Percentiles rank a stretch among this genome's conserved stretches.
Conservation (phyloP, 2,329 filamentous ascomycete genomes). For the Fusarium sp. region DNA sequence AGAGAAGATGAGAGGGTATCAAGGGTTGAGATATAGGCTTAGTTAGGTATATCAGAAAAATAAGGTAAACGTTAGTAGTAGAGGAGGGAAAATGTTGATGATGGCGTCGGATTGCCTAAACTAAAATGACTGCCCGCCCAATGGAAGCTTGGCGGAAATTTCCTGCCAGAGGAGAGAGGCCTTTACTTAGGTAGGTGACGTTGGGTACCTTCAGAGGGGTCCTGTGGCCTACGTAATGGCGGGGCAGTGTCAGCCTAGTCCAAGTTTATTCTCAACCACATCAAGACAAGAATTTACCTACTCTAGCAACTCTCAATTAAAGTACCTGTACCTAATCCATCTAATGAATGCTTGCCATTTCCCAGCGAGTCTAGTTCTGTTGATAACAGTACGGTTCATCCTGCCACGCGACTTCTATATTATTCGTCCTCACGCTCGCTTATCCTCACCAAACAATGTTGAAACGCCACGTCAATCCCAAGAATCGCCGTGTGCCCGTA, state of each 20-base stretch:
- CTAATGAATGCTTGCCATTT: no score
- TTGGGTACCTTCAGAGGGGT: slow-evolving; percentile 18
- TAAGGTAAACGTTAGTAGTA: slow-evolving; percentile 11
- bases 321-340: no score
- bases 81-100: slow-evolving; percentile 35
- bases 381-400: neutral
- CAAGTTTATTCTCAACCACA: neutral
- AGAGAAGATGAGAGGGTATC: neutral
- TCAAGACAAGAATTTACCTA: neutral
- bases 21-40: slow-evolving; percentile 14
- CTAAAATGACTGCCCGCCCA: slow-evolving; percentile 24
- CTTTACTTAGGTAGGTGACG: no score
- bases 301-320: no score
- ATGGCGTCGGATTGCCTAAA: slow-evolving; percentile 44
- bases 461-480: slow-evolving; percentile 71
- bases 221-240: slow-evolving; percentile 51
- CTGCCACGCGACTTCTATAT: no score
- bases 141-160: slow-evolving; percentile 35
- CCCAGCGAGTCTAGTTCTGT: no score
- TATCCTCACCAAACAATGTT: neutral
- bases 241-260: slow-evolving; percentile 46
- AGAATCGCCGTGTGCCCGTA: slow-evolving; percentile 65
- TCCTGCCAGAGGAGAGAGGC: slow-evolving; percentile 3
- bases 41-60: neutral
- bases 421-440: no score